Percentiles rank a stretch among this genome's conserved stretches.
Evolutionary conservation across 352 stramenopile species (phyloP).

Genomic region (Globisporangium parvum): DNA sequence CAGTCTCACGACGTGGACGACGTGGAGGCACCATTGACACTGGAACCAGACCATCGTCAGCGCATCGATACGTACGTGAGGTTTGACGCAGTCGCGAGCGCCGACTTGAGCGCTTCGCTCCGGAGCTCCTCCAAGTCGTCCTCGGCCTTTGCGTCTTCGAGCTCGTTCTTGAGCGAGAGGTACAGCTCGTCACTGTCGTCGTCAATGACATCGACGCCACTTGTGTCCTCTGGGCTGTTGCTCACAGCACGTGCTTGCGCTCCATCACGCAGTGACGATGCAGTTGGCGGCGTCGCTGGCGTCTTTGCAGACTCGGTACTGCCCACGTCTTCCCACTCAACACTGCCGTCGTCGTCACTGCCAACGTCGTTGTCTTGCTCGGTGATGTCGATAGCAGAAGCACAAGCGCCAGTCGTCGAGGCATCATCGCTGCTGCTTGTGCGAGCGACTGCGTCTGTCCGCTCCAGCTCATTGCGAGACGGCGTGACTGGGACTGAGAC

Average conservation of each 20-base stretch:
- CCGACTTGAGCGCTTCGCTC: conserved; percentile 69
- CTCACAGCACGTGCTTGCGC: background rate
- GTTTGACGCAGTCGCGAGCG: conserved; percentile 77
- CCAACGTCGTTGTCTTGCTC: background rate
- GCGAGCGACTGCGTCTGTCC: no score
- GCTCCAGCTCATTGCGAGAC: no score
- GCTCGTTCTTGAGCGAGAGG: conserved; percentile 51
- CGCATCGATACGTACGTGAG: conserved; percentile 41
- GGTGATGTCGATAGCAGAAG: no score
- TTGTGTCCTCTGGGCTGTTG: background rate
- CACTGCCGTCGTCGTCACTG: conserved; percentile 27
- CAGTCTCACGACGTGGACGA: background rate
- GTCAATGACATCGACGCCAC: no score
- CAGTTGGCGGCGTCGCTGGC: background rate
- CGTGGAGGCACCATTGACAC: no score
- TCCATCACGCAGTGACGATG: background rate
- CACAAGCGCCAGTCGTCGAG: no score
- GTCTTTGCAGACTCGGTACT: background rate
- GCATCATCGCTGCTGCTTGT: background rate
- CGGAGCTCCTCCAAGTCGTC: conserved; percentile 55
- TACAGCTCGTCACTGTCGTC: conserved; percentile 40
- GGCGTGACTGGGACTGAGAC: no score
- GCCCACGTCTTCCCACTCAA: conserved; percentile 50
- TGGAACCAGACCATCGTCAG: background rate
- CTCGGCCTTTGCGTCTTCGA: conserved; percentile 67